Conservation (phyloP, 164 flowering plant genomes). For the Cinnamomum micranthum region DNA sequence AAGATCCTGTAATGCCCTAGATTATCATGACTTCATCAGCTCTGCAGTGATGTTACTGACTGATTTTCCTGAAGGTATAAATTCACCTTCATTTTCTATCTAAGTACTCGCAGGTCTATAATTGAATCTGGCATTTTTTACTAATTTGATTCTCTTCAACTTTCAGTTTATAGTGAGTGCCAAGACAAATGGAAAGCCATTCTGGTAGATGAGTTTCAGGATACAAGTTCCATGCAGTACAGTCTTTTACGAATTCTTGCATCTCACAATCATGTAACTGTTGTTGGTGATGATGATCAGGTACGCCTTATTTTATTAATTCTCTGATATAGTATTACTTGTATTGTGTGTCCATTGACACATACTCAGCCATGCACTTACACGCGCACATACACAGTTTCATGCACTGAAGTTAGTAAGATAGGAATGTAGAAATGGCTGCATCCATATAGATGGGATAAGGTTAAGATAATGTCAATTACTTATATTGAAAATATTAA, state of each 20-base stretch:
- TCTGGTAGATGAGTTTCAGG: conserved; percentile 92
- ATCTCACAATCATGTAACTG: conserved; percentile 72
- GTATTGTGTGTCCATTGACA: background rate
- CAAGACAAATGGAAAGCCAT: conserved; percentile 77
- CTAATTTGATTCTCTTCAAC: background rate
- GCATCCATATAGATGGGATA: too few species aligned
- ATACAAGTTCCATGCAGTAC: conserved; percentile 94
- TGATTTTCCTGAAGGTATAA: conserved; percentile 75
- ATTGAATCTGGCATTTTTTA: background rate
- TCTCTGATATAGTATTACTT: background rate
- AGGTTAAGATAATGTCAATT: too few species aligned
- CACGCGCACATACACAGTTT: too few species aligned
- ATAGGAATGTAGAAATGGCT: too few species aligned
- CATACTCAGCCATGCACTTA: too few species aligned
- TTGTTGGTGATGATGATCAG: conserved; percentile 99
- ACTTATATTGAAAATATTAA: too few species aligned
- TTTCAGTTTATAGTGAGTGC: conserved; percentile 59
- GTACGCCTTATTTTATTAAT: conserved; percentile 26
- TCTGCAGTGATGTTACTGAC: conserved; percentile 71
- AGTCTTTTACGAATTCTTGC: conserved; percentile 60
- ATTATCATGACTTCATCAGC: conserved; percentile 91
- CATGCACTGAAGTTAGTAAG: too few species aligned
- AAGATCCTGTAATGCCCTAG: conserved; percentile 85
- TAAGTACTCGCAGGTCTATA: background rate
- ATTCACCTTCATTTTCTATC: background rate